Conservation (phyloP, 139 green algal species). For the Zygnema circumcarinatum region DNA sequence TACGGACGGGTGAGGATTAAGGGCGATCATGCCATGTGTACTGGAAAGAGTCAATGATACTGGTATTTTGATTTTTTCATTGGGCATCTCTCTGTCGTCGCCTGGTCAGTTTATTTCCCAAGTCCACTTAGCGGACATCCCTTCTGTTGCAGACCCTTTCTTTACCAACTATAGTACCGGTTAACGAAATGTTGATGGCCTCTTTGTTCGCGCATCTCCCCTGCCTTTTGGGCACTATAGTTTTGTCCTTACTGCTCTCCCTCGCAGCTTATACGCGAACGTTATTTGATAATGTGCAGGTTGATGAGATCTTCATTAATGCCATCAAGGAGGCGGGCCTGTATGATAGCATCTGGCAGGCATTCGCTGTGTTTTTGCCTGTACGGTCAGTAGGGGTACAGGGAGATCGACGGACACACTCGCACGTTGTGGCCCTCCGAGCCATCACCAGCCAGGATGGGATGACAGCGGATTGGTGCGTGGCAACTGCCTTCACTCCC, state of each 20-base stretch:
- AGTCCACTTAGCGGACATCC: too few relatives aligned
- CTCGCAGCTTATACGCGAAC: not conserved
- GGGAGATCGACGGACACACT: constrained; percentile 94
- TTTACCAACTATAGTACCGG: too few relatives aligned
- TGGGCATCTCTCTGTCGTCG: too few relatives aligned
- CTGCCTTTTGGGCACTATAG: too few relatives aligned
- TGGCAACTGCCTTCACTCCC: not conserved
- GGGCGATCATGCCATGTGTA: too few relatives aligned
- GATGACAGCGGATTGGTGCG: constrained; percentile 98
- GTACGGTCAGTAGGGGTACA: constrained; percentile 78
- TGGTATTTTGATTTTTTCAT: too few relatives aligned
- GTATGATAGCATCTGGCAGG: constrained; percentile 99
- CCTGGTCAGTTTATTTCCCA: too few relatives aligned
- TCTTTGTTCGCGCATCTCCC: too few relatives aligned
- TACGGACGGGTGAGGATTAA: too few relatives aligned
- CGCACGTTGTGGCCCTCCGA: constrained; percentile 88
- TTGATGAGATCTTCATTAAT: constrained; percentile 98
- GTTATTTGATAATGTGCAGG: constrained; percentile 64
- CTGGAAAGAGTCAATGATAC: too few relatives aligned
- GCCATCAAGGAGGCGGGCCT: constrained; percentile 90
- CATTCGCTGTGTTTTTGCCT: constrained; percentile 98
- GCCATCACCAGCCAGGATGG: constrained; percentile 79
- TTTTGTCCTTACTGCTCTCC: not conserved
- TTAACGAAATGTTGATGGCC: too few relatives aligned
- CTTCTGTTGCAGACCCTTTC: too few relatives aligned